Evolutionary conservation across 73 alveolate species (phyloP).

Genomic region (Effrenium voratum): DNA sequence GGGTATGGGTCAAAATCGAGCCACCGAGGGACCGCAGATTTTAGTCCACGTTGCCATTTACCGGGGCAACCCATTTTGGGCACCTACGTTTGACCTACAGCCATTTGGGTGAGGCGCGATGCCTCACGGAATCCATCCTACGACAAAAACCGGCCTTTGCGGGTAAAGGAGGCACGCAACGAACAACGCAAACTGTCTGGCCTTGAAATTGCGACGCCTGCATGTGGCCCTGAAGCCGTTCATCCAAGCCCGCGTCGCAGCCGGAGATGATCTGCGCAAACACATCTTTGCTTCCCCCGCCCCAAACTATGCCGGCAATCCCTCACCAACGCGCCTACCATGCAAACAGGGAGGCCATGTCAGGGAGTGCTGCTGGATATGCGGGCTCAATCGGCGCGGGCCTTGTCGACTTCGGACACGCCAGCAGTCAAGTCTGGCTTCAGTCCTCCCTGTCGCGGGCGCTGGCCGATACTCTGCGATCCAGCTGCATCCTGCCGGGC

Average conservation of each 20-base stretch:
- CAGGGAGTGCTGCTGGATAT: background rate
- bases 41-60: background rate
- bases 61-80: background rate
- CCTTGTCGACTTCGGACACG: conserved; percentile 35
- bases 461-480: conserved; percentile 18
- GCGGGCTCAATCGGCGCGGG: background rate
- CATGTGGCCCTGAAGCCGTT: background rate
- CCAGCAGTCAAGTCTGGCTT: conserved; percentile 33
- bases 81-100: background rate
- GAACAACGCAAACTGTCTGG: background rate
- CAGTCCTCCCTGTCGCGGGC: conserved; percentile 21
- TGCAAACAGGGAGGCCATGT: background rate
- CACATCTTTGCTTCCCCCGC: no score
- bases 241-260: background rate
- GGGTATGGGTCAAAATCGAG: no score
- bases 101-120: no score
- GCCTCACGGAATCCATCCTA: no score
- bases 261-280: background rate
- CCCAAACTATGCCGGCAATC: no score
- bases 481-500: conserved; percentile 59
- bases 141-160: background rate
- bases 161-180: background rate
- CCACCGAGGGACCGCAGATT: no score
- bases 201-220: conserved; percentile 23
- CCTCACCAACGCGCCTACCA: background rate